Base-by-base conservation (phyloP, 164 flowering plant species). In the Vitis riparia region DNA sequence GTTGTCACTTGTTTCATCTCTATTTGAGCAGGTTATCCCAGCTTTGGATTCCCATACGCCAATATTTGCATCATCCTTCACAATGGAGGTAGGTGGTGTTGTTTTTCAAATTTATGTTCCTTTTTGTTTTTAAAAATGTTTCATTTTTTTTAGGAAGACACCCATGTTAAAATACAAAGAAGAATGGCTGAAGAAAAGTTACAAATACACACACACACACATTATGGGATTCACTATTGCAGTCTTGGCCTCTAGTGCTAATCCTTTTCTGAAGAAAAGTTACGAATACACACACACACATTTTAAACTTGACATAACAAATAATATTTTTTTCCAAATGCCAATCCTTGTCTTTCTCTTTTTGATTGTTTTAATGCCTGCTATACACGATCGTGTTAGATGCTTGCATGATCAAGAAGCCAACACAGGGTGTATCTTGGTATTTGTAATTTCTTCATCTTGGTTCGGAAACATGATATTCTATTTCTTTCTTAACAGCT, bases 51-150 rank as follows among this genome's bases (percentile, higher is more conserved):
- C 87, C 23, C 79, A 70, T 61, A 95, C 99, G 32, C 99, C 99
- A 59, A 89, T 95, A 73, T 95, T 81, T 84, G 97, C 99, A 71
- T 93, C 99, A 72, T 95, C 99, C 37, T 95, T 95, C 79, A 95
- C 99, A 17, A 91, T 91, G 98, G 97, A 95, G 98, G 99, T 95
- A 84, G 50, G 75, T 76, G 62, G 44, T 3, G 3, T 55, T 13
- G 49, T 12, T 64, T 51, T 13, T 67, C 15, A 11, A 11, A 44
- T 16, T 73, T 49, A 55, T 49, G 16, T n/a, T 56, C 50, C 3
- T n/a, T 17, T 10, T n/a, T 29, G 8, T 56, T 63, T 32, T 15
- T 44, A 23, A 61, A 23, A 60, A 55, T 60, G 44, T 64, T 3
- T 17, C 51, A 47, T 44, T 37, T 11, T 11, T 59, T 37, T n/a